Conservation (phyloP, 495 filamentous ascomycete species). For the Margaritispora aquatica region DNA sequence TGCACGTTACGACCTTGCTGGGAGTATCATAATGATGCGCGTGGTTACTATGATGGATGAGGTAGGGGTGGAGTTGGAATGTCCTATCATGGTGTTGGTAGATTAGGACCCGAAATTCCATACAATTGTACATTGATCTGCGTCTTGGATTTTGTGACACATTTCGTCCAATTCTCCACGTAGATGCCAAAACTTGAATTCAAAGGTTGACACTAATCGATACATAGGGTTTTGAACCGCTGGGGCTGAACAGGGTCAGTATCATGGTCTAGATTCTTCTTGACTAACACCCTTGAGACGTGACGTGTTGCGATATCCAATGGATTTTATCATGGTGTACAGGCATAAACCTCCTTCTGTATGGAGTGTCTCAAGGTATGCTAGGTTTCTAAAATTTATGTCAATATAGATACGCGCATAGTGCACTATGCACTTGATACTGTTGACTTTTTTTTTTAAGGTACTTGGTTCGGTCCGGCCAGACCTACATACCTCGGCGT, state of each 20-base stretch:
- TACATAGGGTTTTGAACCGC: no score
- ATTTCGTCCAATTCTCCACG: neutral
- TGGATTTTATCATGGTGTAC: neutral
- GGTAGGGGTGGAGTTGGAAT: neutral
- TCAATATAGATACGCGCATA: neutral
- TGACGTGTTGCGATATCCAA: neutral
- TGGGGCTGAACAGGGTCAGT: neutral
- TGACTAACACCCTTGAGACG: neutral
- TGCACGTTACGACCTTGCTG: neutral
- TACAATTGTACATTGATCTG: conserved; percentile 20
- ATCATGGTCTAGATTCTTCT: neutral
- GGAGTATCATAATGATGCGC: neutral
- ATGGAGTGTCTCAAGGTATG: no score
- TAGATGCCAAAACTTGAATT: no score
- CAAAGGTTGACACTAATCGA: no score
- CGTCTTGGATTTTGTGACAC: neutral
- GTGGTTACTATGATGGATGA: neutral
- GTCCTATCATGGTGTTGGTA: neutral
- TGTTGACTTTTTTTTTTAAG: no score
- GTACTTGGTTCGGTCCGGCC: no score
- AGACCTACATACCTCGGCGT: no score
- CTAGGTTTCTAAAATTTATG: no score
- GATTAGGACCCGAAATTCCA: conserved; percentile 13
- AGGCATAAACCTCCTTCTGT: neutral
- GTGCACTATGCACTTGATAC: no score